Conservation (phyloP, 2,329 filamentous ascomycete species). For the Canariomyces notabilis region DNA sequence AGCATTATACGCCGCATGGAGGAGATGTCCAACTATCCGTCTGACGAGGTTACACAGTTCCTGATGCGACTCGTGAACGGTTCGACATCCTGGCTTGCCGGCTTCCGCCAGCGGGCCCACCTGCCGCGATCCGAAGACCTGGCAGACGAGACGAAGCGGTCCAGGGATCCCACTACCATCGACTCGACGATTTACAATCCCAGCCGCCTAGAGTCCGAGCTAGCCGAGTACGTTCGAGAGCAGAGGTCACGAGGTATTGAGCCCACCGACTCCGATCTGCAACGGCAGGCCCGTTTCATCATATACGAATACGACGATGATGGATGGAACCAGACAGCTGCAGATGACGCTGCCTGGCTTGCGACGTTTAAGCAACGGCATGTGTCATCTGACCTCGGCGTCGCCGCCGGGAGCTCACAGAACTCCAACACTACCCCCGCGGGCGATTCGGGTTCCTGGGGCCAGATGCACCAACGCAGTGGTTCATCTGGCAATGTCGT, state of each 20-base stretch:
- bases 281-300: constrained; percentile 53
- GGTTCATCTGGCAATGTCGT: constrained; percentile 5
- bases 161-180: constrained; percentile 50
- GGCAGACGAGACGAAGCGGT: constrained; percentile 42
- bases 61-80: constrained; percentile 47
- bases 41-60: constrained; percentile 50
- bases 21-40: constrained; percentile 44
- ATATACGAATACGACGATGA: constrained; percentile 56
- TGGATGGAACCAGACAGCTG: constrained; percentile 59
- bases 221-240: constrained; percentile 47
- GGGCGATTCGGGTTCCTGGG: not conserved
- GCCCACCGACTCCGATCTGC: constrained; percentile 50
- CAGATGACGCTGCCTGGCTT: constrained; percentile 53
- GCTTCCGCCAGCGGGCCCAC: constrained; percentile 52
- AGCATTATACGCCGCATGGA: constrained; percentile 54
- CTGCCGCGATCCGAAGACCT: constrained; percentile 55
- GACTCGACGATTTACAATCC: constrained; percentile 58
- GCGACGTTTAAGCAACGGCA: constrained; percentile 48
- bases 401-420: constrained; percentile 17
- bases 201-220: constrained; percentile 50
- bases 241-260: constrained; percentile 43
- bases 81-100: constrained; percentile 50
- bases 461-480: not conserved
- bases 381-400: constrained; percentile 20
- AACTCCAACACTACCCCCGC: too few species aligned